These are phyloP conservation scores for Guyanaporus albipodus DNA, from an alignment of 768 basidiomycete species.

Conservation along the genomic window DNA sequence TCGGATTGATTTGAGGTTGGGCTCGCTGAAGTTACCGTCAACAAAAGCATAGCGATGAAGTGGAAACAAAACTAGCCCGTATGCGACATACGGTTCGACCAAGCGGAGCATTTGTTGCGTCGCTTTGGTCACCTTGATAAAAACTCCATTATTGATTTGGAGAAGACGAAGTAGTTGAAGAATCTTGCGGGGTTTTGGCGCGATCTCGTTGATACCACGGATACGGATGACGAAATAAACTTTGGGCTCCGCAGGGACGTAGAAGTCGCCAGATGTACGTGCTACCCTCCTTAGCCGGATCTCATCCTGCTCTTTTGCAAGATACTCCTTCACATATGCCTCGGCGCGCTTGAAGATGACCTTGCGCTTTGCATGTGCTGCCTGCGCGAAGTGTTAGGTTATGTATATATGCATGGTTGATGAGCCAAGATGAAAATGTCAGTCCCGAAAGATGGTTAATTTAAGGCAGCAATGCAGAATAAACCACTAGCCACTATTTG, in stretches of 20 bases:
- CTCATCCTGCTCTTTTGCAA: slow-evolving; percentile 90
- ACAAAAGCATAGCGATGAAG: not conserved
- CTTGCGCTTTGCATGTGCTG: slow-evolving; percentile 86
- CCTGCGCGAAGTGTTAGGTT: slow-evolving; percentile 44
- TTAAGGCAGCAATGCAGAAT: slow-evolving; percentile 69
- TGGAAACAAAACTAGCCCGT: slow-evolving; percentile 59
- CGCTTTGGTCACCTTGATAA: slow-evolving; percentile 94
- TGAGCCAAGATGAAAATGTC: slow-evolving; percentile 28
- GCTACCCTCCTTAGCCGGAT: slow-evolving; percentile 92
- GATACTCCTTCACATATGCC: slow-evolving; percentile 96
- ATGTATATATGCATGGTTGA: slow-evolving; percentile 3
- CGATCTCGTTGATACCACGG: slow-evolving; percentile 99
- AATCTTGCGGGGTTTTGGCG: slow-evolving; percentile 99
- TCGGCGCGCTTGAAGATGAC: slow-evolving; percentile 99
- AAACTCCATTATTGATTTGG: slow-evolving; percentile 99
- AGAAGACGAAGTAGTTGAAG: slow-evolving; percentile 96
- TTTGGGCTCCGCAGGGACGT: slow-evolving; percentile 95
- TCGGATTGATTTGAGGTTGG: slow-evolving; percentile 94
- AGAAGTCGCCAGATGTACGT: slow-evolving; percentile 90
- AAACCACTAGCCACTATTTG: slow-evolving; percentile 65
- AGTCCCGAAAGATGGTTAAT: slow-evolving; percentile 86
- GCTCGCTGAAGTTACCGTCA: slow-evolving; percentile 55
- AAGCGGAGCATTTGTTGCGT: slow-evolving; percentile 98
- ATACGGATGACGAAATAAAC: slow-evolving; percentile 98
- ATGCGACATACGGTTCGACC: slow-evolving; percentile 95